A percentile compares a stretch with the other conserved stretches of the same genome.
phyloP scores from a whole-genome alignment of 768 basidiomycete species.

The Russula lepida region DNA sequence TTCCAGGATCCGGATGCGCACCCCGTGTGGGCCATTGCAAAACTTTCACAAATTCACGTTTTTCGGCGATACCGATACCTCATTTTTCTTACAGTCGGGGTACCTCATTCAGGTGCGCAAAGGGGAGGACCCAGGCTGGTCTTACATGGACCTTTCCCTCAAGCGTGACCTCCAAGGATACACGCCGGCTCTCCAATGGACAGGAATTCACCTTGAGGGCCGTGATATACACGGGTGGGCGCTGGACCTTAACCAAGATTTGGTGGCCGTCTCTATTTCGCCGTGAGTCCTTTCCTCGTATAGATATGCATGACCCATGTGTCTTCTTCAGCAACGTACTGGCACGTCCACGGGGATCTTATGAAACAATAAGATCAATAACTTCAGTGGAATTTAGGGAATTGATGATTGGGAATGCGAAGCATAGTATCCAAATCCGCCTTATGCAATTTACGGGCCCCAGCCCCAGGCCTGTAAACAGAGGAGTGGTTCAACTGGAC shows the following conservation, averaged over 20 bases:
- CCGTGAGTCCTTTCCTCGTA: neutral
- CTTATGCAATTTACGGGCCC: conserved; percentile 2
- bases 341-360: no score
- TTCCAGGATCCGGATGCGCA: neutral
- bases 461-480: neutral
- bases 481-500: neutral
- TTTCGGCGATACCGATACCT: neutral
- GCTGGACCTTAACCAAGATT: conserved; percentile 6
- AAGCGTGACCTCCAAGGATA: neutral
- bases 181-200: neutral
- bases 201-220: neutral
- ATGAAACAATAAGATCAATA: no score
- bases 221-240: neutral
- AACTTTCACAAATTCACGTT: neutral
- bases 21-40: neutral
- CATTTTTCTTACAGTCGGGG: conserved; percentile 1
- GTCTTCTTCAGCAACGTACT: neutral
- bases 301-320: neutral
- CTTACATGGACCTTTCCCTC: neutral
- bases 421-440: neutral
- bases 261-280: neutral
- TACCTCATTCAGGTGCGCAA: conserved; percentile 5
- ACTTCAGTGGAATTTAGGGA: no score
- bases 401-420: no score
- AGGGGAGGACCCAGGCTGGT: neutral